A percentile compares a stretch with the other conserved stretches of the same genome.
These are phyloP conservation scores for Torrubiella hemipterigena DNA, from an alignment of 2,329 filamentous ascomycete species.

Conservation along the genomic window DNA sequence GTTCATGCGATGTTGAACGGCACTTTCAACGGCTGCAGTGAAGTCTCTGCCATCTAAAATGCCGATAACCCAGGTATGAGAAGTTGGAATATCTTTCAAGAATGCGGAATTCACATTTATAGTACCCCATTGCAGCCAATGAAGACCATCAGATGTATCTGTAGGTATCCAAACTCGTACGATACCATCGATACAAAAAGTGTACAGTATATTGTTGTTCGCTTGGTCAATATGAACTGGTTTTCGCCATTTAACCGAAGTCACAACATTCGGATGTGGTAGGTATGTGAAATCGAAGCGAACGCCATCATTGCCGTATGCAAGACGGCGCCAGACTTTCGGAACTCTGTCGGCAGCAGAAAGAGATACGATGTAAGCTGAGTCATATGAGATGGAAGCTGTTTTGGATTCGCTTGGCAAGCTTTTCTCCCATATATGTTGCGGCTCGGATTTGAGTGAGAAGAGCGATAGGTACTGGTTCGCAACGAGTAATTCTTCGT, in stretches of 20 bases:
- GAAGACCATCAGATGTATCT: conserved; percentile 58
- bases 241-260: conserved; percentile 73
- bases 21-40: conserved; percentile 61
- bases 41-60: conserved; percentile 77
- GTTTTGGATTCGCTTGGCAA: conserved; percentile 64
- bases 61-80: conserved; percentile 40
- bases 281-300: conserved; percentile 88
- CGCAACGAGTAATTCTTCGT: conserved; percentile 74
- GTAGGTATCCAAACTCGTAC: conserved; percentile 75
- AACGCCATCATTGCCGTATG: conserved; percentile 71
- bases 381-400: conserved; percentile 75
- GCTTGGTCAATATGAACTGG: conserved; percentile 67
- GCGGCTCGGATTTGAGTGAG: conserved; percentile 32
- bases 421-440: conserved; percentile 59
- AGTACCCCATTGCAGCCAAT: conserved; percentile 67
- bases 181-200: conserved; percentile 68
- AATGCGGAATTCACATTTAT: conserved; percentile 68
- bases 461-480: conserved; percentile 61
- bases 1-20: conserved; percentile 48
- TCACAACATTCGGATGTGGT: conserved; percentile 71
- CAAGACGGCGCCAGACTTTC: conserved; percentile 85
- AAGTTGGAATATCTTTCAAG: conserved; percentile 22
- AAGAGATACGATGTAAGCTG: conserved; percentile 72
- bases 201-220: conserved; percentile 81
- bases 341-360: conserved; percentile 70